Evolutionary conservation across 805 yeast genomes (phyloP).

Genomic region (Yamadazyma insecticola): DNA sequence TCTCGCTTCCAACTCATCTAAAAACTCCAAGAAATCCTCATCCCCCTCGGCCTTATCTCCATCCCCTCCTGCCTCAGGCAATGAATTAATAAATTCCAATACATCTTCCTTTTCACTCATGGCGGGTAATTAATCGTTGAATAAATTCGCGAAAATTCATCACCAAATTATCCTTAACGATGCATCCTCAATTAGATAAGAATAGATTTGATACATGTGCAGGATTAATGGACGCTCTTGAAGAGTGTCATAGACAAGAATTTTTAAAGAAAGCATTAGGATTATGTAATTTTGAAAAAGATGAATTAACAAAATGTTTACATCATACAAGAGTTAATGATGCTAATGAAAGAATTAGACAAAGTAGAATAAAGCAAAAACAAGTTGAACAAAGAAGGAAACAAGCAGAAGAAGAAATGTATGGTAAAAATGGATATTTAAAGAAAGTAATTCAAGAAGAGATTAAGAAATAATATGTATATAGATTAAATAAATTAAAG

Average conservation of each 20-base stretch:
- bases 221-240: slow-evolving; percentile 79
- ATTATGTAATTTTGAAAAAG: slow-evolving; percentile 77
- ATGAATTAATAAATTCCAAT: slow-evolving; percentile 71
- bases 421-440: slow-evolving; percentile 70
- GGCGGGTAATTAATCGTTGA: too few species aligned
- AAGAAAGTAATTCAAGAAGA: slow-evolving; percentile 54
- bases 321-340: slow-evolving; percentile 68
- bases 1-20: slow-evolving; percentile 64
- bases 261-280: slow-evolving; percentile 73
- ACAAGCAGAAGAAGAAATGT: slow-evolving; percentile 67
- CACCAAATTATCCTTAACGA: slow-evolving; percentile 8
- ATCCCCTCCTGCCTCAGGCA: slow-evolving; percentile 55
- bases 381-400: slow-evolving; percentile 54
- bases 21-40: slow-evolving; percentile 50
- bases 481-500: background rate
- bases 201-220: slow-evolving; percentile 55
- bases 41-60: slow-evolving; percentile 34
- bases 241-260: slow-evolving; percentile 76
- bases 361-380: slow-evolving; percentile 54
- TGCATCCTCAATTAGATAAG: slow-evolving; percentile 45
- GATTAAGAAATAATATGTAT: slow-evolving; percentile 8
- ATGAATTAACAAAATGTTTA: slow-evolving; percentile 72
- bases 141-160: background rate
- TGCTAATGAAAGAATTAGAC: slow-evolving; percentile 50
- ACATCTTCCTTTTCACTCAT: slow-evolving; percentile 64